Conservation (phyloP, 2,329 filamentous ascomycete species). For the Aspergillus sojae region DNA sequence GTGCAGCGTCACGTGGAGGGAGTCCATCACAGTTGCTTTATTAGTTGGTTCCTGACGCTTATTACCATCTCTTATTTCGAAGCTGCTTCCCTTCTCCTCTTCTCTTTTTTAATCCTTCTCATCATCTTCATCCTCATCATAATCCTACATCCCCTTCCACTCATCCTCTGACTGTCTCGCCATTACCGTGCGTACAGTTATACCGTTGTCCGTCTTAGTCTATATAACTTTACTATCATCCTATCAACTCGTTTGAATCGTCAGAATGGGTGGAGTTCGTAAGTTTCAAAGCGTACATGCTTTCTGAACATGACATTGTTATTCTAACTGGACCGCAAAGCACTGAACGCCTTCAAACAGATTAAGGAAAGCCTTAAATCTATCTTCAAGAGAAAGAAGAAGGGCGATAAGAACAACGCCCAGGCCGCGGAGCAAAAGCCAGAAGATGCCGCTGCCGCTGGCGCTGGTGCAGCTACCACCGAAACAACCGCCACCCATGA, state of each 20-base stretch:
- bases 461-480: not conserved
- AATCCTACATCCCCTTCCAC: not conserved
- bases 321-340: slow-evolving; percentile 18
- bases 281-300: not conserved
- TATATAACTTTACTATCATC: not conserved
- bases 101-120: not conserved
- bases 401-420: slow-evolving; percentile 8
- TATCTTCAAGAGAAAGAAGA: slow-evolving; percentile 37
- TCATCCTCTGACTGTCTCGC: not conserved
- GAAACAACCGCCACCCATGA: not conserved
- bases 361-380: slow-evolving; percentile 37
- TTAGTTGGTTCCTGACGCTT: not conserved
- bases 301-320: not conserved
- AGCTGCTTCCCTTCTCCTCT: not conserved
- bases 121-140: not conserved
- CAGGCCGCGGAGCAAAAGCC: slow-evolving; percentile 5
- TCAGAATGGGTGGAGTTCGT: slow-evolving; percentile 1
- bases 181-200: not conserved
- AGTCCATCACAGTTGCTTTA: not conserved
- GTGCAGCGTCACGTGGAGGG: not conserved
- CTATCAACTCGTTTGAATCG: not conserved
- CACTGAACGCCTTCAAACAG: slow-evolving; percentile 34
- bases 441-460: not conserved
- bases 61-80: not conserved
- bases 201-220: not conserved